phyloP scores from a whole-genome alignment of 441 rosid genomes.

The Isatis lusitanica region DNA sequence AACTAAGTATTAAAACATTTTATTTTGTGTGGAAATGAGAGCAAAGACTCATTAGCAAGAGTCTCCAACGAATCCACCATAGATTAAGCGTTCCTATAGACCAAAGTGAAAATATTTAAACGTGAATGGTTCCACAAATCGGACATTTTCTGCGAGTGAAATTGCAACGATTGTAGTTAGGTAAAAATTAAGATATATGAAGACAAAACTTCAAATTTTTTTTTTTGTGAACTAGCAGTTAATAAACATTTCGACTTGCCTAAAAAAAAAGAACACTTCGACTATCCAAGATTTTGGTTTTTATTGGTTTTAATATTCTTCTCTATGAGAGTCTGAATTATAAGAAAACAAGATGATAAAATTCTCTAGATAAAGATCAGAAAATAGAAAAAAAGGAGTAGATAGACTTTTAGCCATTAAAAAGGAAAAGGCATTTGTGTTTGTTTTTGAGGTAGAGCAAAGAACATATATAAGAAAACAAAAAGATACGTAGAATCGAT shows the following conservation, averaged over 20 bases:
- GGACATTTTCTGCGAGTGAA: no score
- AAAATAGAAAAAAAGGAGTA: background rate
- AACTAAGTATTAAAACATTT: no score
- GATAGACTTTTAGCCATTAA: slow-evolving; percentile 17
- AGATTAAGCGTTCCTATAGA: background rate
- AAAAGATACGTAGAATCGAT: slow-evolving; percentile 36
- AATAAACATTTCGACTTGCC: background rate
- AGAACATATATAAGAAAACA: slow-evolving; percentile 32
- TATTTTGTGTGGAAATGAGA: no score
- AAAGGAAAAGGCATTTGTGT: slow-evolving; percentile 19
- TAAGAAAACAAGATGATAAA: background rate
- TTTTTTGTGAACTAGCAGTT: no score
- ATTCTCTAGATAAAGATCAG: background rate
- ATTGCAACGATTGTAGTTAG: background rate
- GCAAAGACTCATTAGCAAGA: no score
- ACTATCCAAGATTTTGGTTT: background rate
- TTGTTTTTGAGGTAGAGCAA: slow-evolving; percentile 15
- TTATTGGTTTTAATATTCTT: background rate
- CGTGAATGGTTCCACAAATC: no score
- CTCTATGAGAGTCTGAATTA: background rate
- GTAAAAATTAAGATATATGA: background rate
- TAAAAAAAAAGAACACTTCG: background rate
- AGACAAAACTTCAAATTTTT: no score
- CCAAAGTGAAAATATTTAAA: no score
- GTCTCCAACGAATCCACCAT: no score